phyloP scores from a whole-genome alignment of 1,139 yeast species.

The Suhomyces bribrorum region DNA sequence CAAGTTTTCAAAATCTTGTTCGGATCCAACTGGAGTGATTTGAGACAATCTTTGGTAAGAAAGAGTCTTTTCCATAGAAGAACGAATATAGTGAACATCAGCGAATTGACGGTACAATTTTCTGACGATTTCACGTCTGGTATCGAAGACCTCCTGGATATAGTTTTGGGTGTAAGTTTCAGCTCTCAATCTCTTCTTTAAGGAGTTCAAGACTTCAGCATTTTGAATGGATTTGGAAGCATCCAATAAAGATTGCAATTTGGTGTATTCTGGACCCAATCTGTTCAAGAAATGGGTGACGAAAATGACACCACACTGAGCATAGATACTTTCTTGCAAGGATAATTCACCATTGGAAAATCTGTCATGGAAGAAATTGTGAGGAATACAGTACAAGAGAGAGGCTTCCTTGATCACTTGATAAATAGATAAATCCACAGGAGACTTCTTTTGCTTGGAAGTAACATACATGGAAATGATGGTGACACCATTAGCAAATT shows the following conservation, averaged over 20 bases:
- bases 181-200: constrained; percentile 87
- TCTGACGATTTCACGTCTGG: constrained; percentile 71
- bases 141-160: constrained; percentile 74
- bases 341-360: constrained; percentile 81
- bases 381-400: constrained; percentile 86
- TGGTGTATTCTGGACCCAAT: constrained; percentile 85
- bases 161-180: constrained; percentile 90
- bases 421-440: constrained; percentile 73
- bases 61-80: constrained; percentile 75
- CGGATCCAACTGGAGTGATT: constrained; percentile 72
- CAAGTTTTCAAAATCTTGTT: constrained; percentile 70
- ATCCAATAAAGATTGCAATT: constrained; percentile 66
- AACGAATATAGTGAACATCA: constrained; percentile 78
- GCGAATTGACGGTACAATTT: constrained; percentile 92
- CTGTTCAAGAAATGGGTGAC: constrained; percentile 94
- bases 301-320: constrained; percentile 91
- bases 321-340: constrained; percentile 90
- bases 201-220: constrained; percentile 73
- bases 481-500: constrained; percentile 86
- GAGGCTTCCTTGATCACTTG: constrained; percentile 96
- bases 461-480: constrained; percentile 84
- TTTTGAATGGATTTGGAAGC: constrained; percentile 59
- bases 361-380: constrained; percentile 73
- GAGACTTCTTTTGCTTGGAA: constrained; percentile 46
- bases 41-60: constrained; percentile 85